Base-by-base conservation (phyloP, 2,329 filamentous ascomycete species). In the Mycogone perniciosa region DNA sequence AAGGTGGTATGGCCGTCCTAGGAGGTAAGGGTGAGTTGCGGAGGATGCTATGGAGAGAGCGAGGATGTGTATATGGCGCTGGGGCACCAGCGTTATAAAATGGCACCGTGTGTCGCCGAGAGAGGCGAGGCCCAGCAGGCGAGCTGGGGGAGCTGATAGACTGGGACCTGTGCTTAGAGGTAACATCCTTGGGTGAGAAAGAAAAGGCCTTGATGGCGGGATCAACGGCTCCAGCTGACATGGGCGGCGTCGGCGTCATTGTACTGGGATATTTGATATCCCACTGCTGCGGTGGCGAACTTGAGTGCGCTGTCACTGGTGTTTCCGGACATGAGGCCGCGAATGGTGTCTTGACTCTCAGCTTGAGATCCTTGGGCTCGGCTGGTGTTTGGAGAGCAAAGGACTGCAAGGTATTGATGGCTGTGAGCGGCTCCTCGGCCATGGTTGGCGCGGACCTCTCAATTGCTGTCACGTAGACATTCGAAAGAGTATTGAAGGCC, bases 401-500 rank as follows among this genome's bases (percentile, higher is more conserved):
- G 30, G 59, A 66, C 35, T 65, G 61, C 8, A 66, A 54, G 2
- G 71, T 71, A 56, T 74, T 73, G 62, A 79, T 77, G 47, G 76
- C 73, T 2, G 74, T 76, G 44, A 77, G 60, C 6, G 76, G 73
- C 35, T 75, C 20, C 20, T 20, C 72, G 33, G 71, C 13, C 39
- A 72, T 71, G 34, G 69, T 59, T 3, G 78, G 75, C 1, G 78
- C 76, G 30, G 77, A 75, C 44, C 79, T 76, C 64, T 82, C 80
- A 48, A 85, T 82, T 54, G 81, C 78, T 3, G 77, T 79, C 29
- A 78, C 76, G 60, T 85, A 85, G 54, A 81, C 77, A 65, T 85
- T 85, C 48, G 81, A 82, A 37, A 85, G 73, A 2, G 82, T 85
- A 66, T 85, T 85, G 68, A 84, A 83, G 26, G 80, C 71, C 1